These are phyloP conservation scores for Sugiyamaella sp. DNA, from an alignment of 1,139 yeast species.

Conservation along the genomic window DNA sequence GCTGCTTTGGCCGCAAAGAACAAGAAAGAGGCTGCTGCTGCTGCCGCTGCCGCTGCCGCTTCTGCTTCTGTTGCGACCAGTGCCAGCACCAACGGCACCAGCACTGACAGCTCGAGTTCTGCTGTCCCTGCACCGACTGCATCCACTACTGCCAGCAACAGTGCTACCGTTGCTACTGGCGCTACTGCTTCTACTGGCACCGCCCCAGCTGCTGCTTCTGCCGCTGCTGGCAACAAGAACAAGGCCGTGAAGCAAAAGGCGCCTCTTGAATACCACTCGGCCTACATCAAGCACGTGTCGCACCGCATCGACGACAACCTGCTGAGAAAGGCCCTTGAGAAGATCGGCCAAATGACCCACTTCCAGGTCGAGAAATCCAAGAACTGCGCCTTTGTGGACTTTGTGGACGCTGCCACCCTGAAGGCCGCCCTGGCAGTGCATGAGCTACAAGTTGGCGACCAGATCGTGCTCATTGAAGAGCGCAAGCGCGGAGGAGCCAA, in stretches of 20 bases:
- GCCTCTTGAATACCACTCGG: slow-evolving; percentile 40
- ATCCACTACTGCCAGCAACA: slow-evolving; percentile 16
- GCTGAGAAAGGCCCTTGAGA: slow-evolving; percentile 39
- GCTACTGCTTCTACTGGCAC: slow-evolving; percentile 24
- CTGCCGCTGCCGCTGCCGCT: slow-evolving; percentile 21
- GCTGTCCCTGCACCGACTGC: slow-evolving; percentile 36
- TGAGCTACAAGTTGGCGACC: slow-evolving; percentile 39
- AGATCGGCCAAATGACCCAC: slow-evolving; percentile 42
- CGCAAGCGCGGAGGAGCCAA: slow-evolving; percentile 37
- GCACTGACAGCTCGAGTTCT: slow-evolving; percentile 20
- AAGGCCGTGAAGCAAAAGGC: slow-evolving; percentile 12
- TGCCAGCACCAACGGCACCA: slow-evolving; percentile 16
- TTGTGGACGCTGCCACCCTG: slow-evolving; percentile 40
- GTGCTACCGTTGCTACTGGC: slow-evolving; percentile 16
- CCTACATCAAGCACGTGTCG: slow-evolving; percentile 44
- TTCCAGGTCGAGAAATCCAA: slow-evolving; percentile 42
- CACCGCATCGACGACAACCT: slow-evolving; percentile 37
- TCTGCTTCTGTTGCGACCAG: slow-evolving; percentile 21
- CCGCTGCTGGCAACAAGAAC: slow-evolving; percentile 10
- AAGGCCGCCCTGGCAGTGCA: slow-evolving; percentile 41
- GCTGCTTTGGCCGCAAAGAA: slow-evolving; percentile 39
- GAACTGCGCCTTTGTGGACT: slow-evolving; percentile 47
- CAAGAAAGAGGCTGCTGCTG: slow-evolving; percentile 19
- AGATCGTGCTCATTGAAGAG: slow-evolving; percentile 39
- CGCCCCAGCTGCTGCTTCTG: slow-evolving; percentile 13